Evolutionary conservation across 352 stramenopile genomes (phyloP), one percentile per base, ranked within the genome.

Genomic region (Phytophthora agathidicida): DNA sequence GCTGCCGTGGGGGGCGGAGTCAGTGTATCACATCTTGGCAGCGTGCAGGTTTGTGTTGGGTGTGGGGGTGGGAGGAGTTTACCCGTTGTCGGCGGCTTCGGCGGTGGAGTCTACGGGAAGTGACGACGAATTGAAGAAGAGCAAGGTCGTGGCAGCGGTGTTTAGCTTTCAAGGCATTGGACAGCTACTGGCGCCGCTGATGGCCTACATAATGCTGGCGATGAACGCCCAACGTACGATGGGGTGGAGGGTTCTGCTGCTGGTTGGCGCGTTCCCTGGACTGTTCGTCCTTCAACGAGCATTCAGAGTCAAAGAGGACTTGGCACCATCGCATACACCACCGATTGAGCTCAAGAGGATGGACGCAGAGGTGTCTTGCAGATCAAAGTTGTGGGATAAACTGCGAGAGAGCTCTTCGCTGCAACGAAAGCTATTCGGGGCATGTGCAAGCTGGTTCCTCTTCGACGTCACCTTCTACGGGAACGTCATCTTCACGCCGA

Each of bases 391-490:
- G 41, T 86, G 41, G 68, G 59, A 57, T 10, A 76, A 55, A 26
- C 36, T 88, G 13, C 38, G 17, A n/a, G 36, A 38, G 16, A 81
- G 80, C 38, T 36, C 41, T 1, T 65, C 23, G 13, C 41, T 89
- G n/a, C 61, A 73, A 11, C 68, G 54, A 13, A 91, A 80, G 47
- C 73, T 90, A 17, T 71, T 96, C 16, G 91, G 91, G 17, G 92
- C 90, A 1, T 75, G 76, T n/a, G 57, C 86, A 10, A 86, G 80
- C n/a, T 98, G 91, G 91, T 97, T 97, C 59, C 69, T 98, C 9
- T 97, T 97, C 56, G 91, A 98, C 71, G 77, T 98, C 26, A 83
- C 84, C 7, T 97, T 96, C 41, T 97, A 97, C 60, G 89, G 82
- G 27, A 96, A 97, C 59, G 70, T 92, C 33, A 81, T 97, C 52